Evolutionary conservation across 2,329 filamentous ascomycete species (phyloP), one percentile per base, ranked within the genome.

Genomic region (Hypomyces perniciosus): DNA sequence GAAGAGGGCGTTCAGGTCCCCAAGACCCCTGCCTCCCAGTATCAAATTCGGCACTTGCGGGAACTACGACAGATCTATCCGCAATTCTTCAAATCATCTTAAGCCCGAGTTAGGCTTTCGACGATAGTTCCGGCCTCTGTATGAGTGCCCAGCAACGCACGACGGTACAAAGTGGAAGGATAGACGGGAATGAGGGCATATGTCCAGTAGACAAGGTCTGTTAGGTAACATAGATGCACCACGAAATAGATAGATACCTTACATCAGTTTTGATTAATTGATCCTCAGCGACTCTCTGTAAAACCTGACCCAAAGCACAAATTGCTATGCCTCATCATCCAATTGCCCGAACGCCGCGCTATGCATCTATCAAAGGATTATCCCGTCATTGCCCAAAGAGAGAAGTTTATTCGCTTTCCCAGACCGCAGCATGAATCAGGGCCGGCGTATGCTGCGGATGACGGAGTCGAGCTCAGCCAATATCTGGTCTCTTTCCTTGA

Each of bases 21-120:
- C 2, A 67, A 70, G 26, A 77, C 74, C 5, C 81, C 79, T 53
- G 85, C 86, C 4, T 85, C 85, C 35, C 80, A 88, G 60, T 82
- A 87, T 65, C 85, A 91, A 64, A 87, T 99, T 57, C 76, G 79
- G 41, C 79, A 83, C 62, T 71, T 99, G 29, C 77, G 87, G 56
- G 87, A 97, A 62, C 72, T 99, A 52, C 81, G 87, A 42, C 72
- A 72, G 1, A 68, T 87, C 8, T 97, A 92, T 58, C 90, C 93
- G 0, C 83, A 95, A 51, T 82, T 96, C 55, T 96, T 99, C 76
- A 93, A 88, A 67, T 71, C 71, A 40, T 43, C 50, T 10, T 47
- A 39, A 28, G 26, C 30, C 28, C 12, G 20, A 20, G 20, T 20
- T 20, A 20, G 20, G 20, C 20, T 20, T 20, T 20, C 20, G 20